These are phyloP conservation scores for Priceomyces melissophilus DNA, from an alignment of 805 yeast species.

Conservation along the genomic window DNA sequence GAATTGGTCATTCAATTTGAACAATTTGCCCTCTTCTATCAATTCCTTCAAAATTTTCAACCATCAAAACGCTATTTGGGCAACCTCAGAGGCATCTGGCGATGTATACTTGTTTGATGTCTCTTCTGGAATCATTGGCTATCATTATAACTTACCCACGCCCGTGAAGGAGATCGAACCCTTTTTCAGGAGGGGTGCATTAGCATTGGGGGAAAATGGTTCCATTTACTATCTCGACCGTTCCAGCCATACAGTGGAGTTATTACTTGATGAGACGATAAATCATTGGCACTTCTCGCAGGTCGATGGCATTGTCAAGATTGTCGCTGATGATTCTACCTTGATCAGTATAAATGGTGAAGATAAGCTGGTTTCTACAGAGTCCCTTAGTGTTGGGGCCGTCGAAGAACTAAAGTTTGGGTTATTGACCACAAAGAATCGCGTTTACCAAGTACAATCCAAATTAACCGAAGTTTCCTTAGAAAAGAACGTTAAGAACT, in stretches of 20 bases:
- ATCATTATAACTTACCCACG: constrained; percentile 7
- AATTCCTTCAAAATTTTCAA: constrained; percentile 7
- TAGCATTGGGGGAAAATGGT: constrained; percentile 12
- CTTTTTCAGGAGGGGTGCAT: constrained; percentile 12
- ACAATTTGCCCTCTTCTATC: constrained; percentile 8
- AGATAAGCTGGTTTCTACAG: constrained; percentile 1
- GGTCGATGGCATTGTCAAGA: constrained; percentile 12
- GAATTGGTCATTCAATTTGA: constrained; percentile 18
- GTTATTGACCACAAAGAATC: constrained; percentile 9
- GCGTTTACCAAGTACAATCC: constrained; percentile 7
- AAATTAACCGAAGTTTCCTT: not conserved
- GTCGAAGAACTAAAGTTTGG: constrained; percentile 10
- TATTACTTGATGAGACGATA: not conserved
- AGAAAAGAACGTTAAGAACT: not conserved
- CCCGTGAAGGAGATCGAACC: constrained; percentile 7
- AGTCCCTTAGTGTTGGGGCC: constrained; percentile 10
- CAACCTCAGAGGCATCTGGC: constrained; percentile 9
- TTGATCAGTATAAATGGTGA: constrained; percentile 8
- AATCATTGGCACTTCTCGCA: constrained; percentile 5
- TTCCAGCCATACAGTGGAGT: not conserved
- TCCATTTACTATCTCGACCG: constrained; percentile 6
- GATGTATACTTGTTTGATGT: constrained; percentile 11
- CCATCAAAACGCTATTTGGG: constrained; percentile 10
- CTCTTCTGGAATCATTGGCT: constrained; percentile 11
- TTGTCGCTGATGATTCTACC: constrained; percentile 7